These are phyloP conservation scores for Theobroma grandiflorum DNA, from an alignment of 441 rosid species.

Conservation along the genomic window DNA sequence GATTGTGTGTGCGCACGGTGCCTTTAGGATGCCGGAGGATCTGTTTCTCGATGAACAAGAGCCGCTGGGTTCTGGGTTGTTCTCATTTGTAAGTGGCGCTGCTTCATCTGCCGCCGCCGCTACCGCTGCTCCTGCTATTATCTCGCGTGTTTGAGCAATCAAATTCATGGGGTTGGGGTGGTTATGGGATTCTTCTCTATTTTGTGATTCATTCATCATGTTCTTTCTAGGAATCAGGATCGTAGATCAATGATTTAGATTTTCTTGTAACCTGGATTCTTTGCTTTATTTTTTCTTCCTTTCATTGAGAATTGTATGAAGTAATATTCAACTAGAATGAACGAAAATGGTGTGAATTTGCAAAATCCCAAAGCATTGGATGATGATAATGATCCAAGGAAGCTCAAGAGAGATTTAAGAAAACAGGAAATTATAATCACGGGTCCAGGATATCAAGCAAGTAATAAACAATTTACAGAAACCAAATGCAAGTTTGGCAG, in stretches of 20 bases:
- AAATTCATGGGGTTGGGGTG: too few relatives aligned
- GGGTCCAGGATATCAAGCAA: background rate
- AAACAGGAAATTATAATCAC: background rate
- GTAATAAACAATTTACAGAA: conserved; percentile 29
- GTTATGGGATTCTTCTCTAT: too few relatives aligned
- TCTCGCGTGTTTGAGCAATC: conserved; percentile 46
- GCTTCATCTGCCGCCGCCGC: conserved; percentile 53
- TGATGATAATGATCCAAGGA: too few relatives aligned
- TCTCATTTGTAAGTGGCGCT: conserved; percentile 46
- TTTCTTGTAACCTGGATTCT: background rate
- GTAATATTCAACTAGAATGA: too few relatives aligned
- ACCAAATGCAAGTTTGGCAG: conserved; percentile 11
- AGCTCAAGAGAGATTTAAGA: too few relatives aligned
- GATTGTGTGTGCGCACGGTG: conserved; percentile 53
- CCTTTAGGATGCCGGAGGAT: conserved; percentile 62
- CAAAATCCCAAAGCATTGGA: too few relatives aligned
- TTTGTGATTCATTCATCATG: background rate
- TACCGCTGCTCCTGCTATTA: conserved; percentile 34
- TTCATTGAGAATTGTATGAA: background rate
- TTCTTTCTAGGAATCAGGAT: background rate
- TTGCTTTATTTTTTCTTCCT: background rate
- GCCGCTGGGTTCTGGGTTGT: conserved; percentile 46
- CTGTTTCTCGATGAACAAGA: conserved; percentile 66
- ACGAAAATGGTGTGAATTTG: too few relatives aligned
- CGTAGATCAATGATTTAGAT: background rate